phyloP scores from a whole-genome alignment of 163 green algal species.

The Dunaliella salina region DNA sequence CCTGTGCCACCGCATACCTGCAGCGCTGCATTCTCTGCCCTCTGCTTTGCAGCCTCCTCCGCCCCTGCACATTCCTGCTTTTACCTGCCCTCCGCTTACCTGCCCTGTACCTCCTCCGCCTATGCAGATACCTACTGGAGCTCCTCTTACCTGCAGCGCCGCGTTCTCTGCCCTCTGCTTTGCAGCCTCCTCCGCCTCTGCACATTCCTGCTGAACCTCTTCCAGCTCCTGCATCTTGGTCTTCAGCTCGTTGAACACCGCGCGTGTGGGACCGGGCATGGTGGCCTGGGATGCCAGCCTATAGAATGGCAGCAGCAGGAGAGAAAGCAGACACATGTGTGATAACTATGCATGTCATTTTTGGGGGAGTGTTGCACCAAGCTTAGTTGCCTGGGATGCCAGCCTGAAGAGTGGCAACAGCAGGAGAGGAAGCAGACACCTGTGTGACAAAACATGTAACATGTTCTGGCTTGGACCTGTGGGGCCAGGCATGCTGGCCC shows the following conservation, averaged over 20 bases:
- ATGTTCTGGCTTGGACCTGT: no score
- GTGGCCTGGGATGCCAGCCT: not conserved
- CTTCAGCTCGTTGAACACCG: not conserved
- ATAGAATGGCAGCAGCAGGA: not conserved
- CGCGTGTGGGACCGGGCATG: not conserved
- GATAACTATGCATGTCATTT: no score
- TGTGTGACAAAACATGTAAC: no score
- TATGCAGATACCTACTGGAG: no score
- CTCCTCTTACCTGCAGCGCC: not conserved
- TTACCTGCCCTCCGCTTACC: no score
- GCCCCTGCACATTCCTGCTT: not conserved
- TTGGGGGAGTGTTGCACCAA: no score
- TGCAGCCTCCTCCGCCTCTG: not conserved
- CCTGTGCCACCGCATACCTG: not conserved
- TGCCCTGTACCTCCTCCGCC: not conserved
- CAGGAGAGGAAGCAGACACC: no score
- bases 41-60: not conserved
- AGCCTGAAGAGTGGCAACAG: no score
- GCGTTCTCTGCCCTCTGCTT: not conserved
- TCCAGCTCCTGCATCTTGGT: not conserved
- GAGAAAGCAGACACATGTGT: no score
- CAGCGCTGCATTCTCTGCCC: not conserved
- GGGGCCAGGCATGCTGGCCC: no score
- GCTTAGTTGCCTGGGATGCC: no score
- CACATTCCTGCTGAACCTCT: not conserved